Conservation (phyloP, 2,329 filamentous ascomycete genomes). For the Colletotrichum chrysophilum region DNA sequence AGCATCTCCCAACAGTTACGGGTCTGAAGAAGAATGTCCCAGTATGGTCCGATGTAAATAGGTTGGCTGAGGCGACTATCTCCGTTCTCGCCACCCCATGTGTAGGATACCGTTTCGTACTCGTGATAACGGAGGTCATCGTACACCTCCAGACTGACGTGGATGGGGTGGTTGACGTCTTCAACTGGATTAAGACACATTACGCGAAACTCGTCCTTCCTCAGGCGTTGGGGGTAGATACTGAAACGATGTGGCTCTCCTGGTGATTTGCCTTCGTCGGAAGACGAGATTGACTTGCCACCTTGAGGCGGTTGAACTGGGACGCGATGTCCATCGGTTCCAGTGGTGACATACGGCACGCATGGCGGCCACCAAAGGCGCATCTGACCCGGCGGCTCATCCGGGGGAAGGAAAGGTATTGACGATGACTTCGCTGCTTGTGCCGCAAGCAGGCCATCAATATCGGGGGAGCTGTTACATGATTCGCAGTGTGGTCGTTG, state of each 20-base stretch:
- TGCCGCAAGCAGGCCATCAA: accelerated
- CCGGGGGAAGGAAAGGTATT: not conserved
- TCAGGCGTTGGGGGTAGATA: accelerated
- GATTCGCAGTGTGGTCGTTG: not conserved
- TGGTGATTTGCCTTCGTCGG: too few species aligned
- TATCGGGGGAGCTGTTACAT: accelerated
- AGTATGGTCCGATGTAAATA: accelerated
- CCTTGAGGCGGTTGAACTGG: not conserved
- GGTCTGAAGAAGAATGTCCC: accelerated
- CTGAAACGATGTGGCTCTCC: accelerated
- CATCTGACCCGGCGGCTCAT: not conserved
- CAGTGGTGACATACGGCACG: accelerated
- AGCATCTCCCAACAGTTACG: not conserved
- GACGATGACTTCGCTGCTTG: accelerated
- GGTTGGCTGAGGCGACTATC: accelerated
- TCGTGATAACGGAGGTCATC: not conserved
- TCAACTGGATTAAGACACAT: not conserved
- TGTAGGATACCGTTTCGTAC: not conserved
- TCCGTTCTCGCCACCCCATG: not conserved
- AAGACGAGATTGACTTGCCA: accelerated
- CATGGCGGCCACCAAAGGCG: not conserved
- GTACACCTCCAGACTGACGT: accelerated
- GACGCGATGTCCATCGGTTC: accelerated
- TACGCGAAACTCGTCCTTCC: accelerated
- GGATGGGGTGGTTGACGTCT: accelerated